phyloP scores from a whole-genome alignment of 2,329 filamentous ascomycete species.

The Monilinia vaccinii-corymbosi region DNA sequence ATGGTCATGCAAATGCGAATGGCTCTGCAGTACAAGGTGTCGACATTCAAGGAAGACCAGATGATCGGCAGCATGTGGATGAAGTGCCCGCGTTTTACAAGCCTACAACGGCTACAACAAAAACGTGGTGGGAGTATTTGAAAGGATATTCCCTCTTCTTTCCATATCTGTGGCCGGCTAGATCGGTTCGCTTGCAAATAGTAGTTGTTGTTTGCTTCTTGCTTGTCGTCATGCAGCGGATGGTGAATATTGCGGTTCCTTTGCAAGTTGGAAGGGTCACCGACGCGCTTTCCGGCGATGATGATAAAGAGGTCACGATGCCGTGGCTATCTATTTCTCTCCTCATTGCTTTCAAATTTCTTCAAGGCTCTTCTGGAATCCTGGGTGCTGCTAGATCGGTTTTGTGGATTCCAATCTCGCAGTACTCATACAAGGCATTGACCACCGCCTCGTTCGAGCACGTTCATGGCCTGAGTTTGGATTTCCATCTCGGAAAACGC shows the following conservation, averaged over 20 bases:
- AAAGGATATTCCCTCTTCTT: conserved; percentile 90
- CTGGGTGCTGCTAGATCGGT: conserved; percentile 74
- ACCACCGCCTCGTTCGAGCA: conserved; percentile 96
- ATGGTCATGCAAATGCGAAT: conserved; percentile 23
- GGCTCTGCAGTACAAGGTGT: conserved; percentile 34
- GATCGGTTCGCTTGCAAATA: conserved; percentile 63
- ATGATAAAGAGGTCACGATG: conserved; percentile 37
- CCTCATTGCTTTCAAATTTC: conserved; percentile 67
- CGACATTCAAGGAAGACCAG: conserved; percentile 36
- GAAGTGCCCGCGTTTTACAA: conserved; percentile 79
- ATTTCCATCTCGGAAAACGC: conserved; percentile 94
- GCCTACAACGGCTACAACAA: conserved; percentile 74
- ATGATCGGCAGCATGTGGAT: conserved; percentile 34
- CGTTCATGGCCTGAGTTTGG: conserved; percentile 86
- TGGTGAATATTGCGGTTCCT: conserved; percentile 81
- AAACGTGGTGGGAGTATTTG: conserved; percentile 94
- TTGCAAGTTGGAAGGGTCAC: conserved; percentile 72
- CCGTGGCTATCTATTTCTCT: conserved; percentile 68
- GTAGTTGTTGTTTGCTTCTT: conserved; percentile 75
- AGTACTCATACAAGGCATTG: conserved; percentile 91
- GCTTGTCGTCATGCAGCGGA: conserved; percentile 70
- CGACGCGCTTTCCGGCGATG: conserved; percentile 54
- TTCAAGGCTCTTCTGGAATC: conserved; percentile 83
- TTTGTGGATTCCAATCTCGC: conserved; percentile 92
- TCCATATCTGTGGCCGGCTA: conserved; percentile 91